Evolutionary conservation across 2,329 filamentous ascomycete genomes (phyloP).

Genomic region (Microdochium trichocladiopsis): DNA sequence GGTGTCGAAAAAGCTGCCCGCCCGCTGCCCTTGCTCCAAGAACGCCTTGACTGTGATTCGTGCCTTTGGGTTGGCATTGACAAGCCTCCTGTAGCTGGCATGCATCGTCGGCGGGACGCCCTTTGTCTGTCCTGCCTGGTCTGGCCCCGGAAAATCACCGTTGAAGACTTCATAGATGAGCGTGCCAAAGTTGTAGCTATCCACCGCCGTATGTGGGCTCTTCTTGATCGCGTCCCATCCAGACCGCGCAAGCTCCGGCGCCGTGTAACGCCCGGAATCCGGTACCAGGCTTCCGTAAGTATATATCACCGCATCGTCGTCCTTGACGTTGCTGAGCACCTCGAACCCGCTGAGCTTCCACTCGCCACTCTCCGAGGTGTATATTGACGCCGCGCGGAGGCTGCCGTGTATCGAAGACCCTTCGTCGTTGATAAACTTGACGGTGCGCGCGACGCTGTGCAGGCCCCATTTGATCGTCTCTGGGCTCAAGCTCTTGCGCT

Average conservation of each 20-base stretch:
- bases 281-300: slow-evolving; percentile 83
- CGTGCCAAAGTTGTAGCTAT: slow-evolving; percentile 80
- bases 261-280: slow-evolving; percentile 75
- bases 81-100: slow-evolving; percentile 80
- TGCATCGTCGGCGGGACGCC: slow-evolving; percentile 84
- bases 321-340: slow-evolving; percentile 87
- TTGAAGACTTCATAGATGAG: slow-evolving; percentile 91
- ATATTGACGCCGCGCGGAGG: slow-evolving; percentile 79
- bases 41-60: slow-evolving; percentile 80
- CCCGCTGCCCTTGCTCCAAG: slow-evolving; percentile 77
- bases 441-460: slow-evolving; percentile 77
- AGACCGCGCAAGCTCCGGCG: slow-evolving; percentile 76
- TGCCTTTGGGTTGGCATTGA: slow-evolving; percentile 84
- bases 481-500: slow-evolving; percentile 76
- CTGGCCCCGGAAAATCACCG: slow-evolving; percentile 66
- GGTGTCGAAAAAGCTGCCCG: slow-evolving; percentile 85
- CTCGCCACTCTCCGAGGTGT: slow-evolving; percentile 91
- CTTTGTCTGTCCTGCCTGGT: slow-evolving; percentile 81
- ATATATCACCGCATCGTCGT: slow-evolving; percentile 92
- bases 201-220: slow-evolving; percentile 71
- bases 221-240: slow-evolving; percentile 93
- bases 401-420: slow-evolving; percentile 87
- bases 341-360: slow-evolving; percentile 97
- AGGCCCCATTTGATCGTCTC: slow-evolving; percentile 98
- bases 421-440: slow-evolving; percentile 95